Conservation (phyloP, 371 early-diverging fungal genomes). For the Mucor indicus region DNA sequence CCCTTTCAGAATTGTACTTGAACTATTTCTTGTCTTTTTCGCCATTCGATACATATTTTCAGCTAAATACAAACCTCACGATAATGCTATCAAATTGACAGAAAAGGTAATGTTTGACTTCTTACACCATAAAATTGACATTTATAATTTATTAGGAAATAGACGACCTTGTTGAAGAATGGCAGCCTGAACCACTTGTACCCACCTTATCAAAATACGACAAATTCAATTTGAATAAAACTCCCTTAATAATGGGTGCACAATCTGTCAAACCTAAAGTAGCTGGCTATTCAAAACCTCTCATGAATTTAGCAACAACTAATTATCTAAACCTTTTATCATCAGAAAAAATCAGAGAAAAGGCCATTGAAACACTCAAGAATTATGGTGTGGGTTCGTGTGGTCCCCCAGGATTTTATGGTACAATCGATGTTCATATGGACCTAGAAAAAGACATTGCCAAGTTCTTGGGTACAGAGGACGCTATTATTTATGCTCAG, state of each 20-base stretch:
- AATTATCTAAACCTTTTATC: constrained; percentile 86
- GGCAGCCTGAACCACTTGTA: constrained; percentile 96
- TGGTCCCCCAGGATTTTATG: constrained; percentile 99
- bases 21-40: constrained; percentile 82
- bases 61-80: constrained; percentile 83
- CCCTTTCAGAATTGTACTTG: constrained; percentile 89
- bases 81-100: constrained; percentile 77
- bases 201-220: constrained; percentile 72
- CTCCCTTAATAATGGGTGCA: constrained; percentile 72
- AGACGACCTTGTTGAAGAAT: constrained; percentile 92
- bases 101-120: constrained; percentile 60
- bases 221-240: constrained; percentile 74
- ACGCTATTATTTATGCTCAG: constrained; percentile 98
- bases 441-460: constrained; percentile 93
- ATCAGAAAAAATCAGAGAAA: constrained; percentile 76
- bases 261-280: constrained; percentile 60
- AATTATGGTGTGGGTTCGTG: constrained; percentile 99
- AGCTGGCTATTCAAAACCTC: constrained; percentile 48
- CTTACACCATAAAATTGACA: too few relatives aligned
- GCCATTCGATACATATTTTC: constrained; percentile 87
- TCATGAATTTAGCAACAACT: constrained; percentile 82
- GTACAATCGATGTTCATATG: constrained; percentile 98
- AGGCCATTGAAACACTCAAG: constrained; percentile 84
- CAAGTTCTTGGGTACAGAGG: constrained; percentile 84
- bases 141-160: constrained; percentile 12